Evolutionary conservation across 371 early-diverging fungal species (phyloP).

Genomic region (Dichotomocladium elegans): DNA sequence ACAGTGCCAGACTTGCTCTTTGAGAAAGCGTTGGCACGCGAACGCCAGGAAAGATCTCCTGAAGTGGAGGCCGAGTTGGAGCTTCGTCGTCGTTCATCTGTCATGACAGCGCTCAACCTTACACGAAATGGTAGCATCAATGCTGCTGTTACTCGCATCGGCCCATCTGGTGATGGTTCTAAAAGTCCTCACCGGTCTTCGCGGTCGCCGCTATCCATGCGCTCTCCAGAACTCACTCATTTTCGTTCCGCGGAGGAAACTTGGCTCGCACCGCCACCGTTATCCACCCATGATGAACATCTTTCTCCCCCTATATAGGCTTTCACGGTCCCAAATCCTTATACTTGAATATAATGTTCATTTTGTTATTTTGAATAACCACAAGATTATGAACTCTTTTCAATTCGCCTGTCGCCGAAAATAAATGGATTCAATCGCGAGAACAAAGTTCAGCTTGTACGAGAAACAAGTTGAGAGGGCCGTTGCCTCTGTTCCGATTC

Average conservation of each 20-base stretch:
- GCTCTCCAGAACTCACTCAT: not conserved
- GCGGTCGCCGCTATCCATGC: not conserved
- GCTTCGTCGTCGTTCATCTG: conserved; percentile 6
- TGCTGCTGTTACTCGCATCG: conserved; percentile 27
- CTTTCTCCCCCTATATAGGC: not conserved
- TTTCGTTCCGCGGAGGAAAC: not conserved
- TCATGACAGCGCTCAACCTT: conserved; percentile 22
- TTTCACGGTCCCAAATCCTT: not conserved
- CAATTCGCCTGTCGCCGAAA: too few relatives aligned
- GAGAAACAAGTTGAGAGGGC: too few relatives aligned
- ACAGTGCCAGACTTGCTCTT: conserved; percentile 75
- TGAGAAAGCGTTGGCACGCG: conserved; percentile 15
- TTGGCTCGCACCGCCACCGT: not conserved
- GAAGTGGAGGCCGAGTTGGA: conserved; percentile 4
- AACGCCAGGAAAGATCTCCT: not conserved
- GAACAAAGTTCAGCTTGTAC: too few relatives aligned
- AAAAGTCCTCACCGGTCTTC: not conserved
- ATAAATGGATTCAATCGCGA: too few relatives aligned
- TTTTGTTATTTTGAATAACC: too few relatives aligned
- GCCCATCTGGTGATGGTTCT: not conserved
- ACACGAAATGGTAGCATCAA: conserved; percentile 29
- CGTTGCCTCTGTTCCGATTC: too few relatives aligned
- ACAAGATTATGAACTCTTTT: not conserved
- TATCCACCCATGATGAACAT: not conserved
- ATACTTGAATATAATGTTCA: not conserved